phyloP scores from a whole-genome alignment of 768 basidiomycete genomes.

The Hygrophoropsis aurantiaca region DNA sequence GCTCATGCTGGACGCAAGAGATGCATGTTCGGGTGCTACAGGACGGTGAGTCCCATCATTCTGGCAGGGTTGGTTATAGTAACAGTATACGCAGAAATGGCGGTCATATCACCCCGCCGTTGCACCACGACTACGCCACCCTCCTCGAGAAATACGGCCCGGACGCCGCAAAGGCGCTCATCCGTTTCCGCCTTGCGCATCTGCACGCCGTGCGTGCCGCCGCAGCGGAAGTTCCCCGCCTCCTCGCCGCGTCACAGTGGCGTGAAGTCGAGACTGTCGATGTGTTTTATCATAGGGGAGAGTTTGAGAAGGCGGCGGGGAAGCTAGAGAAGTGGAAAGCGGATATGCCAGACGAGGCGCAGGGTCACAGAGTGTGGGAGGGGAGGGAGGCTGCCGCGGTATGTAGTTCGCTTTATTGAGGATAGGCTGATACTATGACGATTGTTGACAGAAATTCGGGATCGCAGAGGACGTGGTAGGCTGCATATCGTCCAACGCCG shows the following conservation, averaged over 20 bases:
- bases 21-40: conserved; percentile 73
- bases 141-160: conserved; percentile 48
- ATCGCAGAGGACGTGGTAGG: conserved; percentile 47
- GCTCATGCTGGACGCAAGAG: conserved; percentile 81
- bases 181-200: conserved; percentile 64
- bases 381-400: conserved; percentile 34
- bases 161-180: conserved; percentile 47
- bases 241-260: conserved; percentile 54
- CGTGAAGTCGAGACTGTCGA: conserved; percentile 60
- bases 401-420: no score
- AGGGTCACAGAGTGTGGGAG: conserved; percentile 28
- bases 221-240: conserved; percentile 49
- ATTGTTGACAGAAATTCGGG: conserved; percentile 55
- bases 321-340: conserved; percentile 43
- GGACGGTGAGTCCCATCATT: conserved; percentile 48
- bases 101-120: conserved; percentile 61
- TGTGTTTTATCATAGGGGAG: conserved; percentile 44
- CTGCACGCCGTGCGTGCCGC: conserved; percentile 45
- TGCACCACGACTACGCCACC: conserved; percentile 57
- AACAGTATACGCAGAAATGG: conserved; percentile 50
- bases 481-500: conserved; percentile 53
- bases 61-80: not conserved
- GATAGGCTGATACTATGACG: no score
- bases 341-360: conserved; percentile 52
- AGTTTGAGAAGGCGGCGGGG: conserved; percentile 43